Conservation (phyloP, 2,329 filamentous ascomycete genomes). For the Geosmithia putterillii region DNA sequence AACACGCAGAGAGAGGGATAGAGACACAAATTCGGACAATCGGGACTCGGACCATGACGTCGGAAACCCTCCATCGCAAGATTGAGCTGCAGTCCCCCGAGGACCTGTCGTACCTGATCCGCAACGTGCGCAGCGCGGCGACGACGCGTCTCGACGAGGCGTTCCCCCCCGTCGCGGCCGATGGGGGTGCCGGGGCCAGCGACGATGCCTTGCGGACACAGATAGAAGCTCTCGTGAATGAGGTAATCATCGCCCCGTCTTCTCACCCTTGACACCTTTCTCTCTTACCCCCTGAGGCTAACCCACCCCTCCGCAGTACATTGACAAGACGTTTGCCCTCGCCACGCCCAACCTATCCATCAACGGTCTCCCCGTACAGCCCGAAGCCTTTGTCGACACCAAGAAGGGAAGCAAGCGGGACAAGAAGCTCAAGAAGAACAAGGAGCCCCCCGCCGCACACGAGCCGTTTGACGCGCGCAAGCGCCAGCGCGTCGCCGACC, state of each 20-base stretch:
- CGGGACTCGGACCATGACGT: background rate
- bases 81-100: constrained; percentile 70
- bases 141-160: constrained; percentile 53
- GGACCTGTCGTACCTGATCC: constrained; percentile 58
- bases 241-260: constrained; percentile 25
- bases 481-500: constrained; percentile 44
- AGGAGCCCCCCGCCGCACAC: constrained; percentile 24
- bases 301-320: constrained; percentile 33
- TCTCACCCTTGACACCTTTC: background rate
- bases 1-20: too few relatives aligned
- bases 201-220: constrained; percentile 45
- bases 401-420: constrained; percentile 12
- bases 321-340: constrained; percentile 45
- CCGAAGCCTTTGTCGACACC: constrained; percentile 21
- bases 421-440: constrained; percentile 13
- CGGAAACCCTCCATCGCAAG: constrained; percentile 59
- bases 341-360: constrained; percentile 48
- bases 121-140: constrained; percentile 57
- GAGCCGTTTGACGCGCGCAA: constrained; percentile 49
- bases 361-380: constrained; percentile 42
- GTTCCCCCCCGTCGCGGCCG: constrained; percentile 49
- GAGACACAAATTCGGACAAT: background rate
- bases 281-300: background rate
- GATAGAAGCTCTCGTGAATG: constrained; percentile 47
- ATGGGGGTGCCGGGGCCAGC: constrained; percentile 11